Percentiles rank a stretch among this genome's conserved stretches.
Evolutionary conservation across 352 stramenopile species (phyloP).

Genomic region (Phytophthora crassamura): DNA sequence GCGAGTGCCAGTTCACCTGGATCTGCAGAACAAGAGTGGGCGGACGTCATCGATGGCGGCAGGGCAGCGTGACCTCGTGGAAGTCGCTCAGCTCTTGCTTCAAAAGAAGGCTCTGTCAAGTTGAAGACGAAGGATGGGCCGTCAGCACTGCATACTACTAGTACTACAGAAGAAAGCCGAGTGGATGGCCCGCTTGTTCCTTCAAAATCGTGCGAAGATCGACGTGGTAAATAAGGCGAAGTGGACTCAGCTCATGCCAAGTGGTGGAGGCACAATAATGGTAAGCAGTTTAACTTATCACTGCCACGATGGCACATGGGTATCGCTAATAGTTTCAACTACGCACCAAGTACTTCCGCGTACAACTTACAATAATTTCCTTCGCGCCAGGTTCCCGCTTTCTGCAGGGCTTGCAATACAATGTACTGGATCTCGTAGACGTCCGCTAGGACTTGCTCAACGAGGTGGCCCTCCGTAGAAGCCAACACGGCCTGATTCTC

Average conservation of each 20-base stretch:
- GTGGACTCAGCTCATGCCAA: constrained; percentile 21
- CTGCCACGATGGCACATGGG: too few relatives aligned
- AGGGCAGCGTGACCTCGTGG: constrained; percentile 5
- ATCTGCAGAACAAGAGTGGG: constrained; percentile 1
- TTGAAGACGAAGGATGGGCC: constrained; percentile 5
- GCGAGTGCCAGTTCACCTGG: background rate
- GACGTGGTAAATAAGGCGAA: background rate
- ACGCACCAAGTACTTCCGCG: too few relatives aligned
- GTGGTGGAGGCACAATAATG: too few relatives aligned
- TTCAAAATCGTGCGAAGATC: constrained; percentile 3
- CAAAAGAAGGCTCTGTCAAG: background rate
- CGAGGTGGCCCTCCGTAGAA: too few relatives aligned
- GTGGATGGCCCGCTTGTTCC: constrained; percentile 12
- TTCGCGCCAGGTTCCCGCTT: too few relatives aligned
- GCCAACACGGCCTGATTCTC: too few relatives aligned
- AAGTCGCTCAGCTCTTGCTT: constrained; percentile 7
- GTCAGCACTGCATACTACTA: constrained; percentile 21
- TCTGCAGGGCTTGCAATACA: too few relatives aligned
- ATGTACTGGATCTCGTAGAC: too few relatives aligned
- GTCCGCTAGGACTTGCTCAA: too few relatives aligned
- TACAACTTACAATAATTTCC: too few relatives aligned
- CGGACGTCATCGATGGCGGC: constrained; percentile 26
- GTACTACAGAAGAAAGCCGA: constrained; percentile 17
- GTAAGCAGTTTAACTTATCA: too few relatives aligned
- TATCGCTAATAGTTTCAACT: too few relatives aligned